phyloP scores from a whole-genome alignment of 1,284 basidiomycete species.

The Anthracocystis walkeri region DNA sequence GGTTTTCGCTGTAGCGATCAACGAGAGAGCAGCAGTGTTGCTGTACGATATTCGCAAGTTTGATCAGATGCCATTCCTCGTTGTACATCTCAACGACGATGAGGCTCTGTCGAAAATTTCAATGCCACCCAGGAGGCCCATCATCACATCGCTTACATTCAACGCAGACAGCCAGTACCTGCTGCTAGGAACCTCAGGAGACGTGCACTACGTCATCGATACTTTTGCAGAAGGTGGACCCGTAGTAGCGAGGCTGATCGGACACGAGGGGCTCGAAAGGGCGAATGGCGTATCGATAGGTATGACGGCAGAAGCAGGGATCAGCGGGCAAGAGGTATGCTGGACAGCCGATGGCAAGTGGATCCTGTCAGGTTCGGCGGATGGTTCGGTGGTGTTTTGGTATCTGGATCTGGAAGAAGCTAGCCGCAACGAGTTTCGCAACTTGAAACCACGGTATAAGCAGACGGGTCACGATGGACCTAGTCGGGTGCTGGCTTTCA shows the following conservation, averaged over 20 bases:
- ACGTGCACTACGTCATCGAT: slow-evolving; percentile 83
- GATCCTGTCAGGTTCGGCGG: slow-evolving; percentile 54
- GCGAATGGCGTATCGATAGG: slow-evolving; percentile 45
- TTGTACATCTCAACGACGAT: slow-evolving; percentile 77
- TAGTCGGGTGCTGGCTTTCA: slow-evolving; percentile 61
- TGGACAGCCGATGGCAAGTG: slow-evolving; percentile 66
- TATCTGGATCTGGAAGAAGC: slow-evolving; percentile 47
- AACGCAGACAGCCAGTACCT: slow-evolving; percentile 86
- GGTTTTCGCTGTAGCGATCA: slow-evolving; percentile 92
- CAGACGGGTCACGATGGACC: slow-evolving; percentile 55
- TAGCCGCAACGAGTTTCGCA: slow-evolving; percentile 29
- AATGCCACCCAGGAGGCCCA: slow-evolving; percentile 80
- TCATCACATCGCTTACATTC: slow-evolving; percentile 90
- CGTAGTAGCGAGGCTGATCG: slow-evolving; percentile 51
- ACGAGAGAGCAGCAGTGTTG: slow-evolving; percentile 70
- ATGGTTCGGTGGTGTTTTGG: slow-evolving; percentile 51
- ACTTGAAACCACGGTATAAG: slow-evolving; percentile 32
- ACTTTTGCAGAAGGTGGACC: slow-evolving; percentile 41
- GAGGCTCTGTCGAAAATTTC: slow-evolving; percentile 58
- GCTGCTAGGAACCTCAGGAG: slow-evolving; percentile 89
- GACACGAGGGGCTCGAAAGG: slow-evolving; percentile 59
- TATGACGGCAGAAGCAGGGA: slow-evolving; percentile 63
- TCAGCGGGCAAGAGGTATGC: slow-evolving; percentile 63
- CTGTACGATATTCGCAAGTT: slow-evolving; percentile 86
- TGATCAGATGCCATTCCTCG: slow-evolving; percentile 87